phyloP scores from a whole-genome alignment of 768 basidiomycete species.

The Basidioascus undulatus region DNA sequence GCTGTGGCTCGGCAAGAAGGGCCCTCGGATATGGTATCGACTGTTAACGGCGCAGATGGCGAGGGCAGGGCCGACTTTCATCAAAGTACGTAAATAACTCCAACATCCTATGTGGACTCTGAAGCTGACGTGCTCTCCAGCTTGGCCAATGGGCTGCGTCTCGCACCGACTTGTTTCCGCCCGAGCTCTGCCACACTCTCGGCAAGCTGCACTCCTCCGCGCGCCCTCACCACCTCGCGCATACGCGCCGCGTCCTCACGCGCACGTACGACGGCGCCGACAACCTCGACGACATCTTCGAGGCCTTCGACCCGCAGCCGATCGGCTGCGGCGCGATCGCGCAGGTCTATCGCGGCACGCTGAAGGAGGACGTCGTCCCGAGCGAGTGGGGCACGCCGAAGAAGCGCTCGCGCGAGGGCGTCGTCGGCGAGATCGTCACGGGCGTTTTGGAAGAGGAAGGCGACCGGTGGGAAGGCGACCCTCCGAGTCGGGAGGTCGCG shows the following conservation, averaged over 20 bases:
- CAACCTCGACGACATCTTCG: slow-evolving; percentile 76
- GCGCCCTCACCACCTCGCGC: slow-evolving; percentile 47
- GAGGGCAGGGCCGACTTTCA: slow-evolving; percentile 83
- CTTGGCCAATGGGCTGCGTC: slow-evolving; percentile 97
- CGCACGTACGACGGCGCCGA: slow-evolving; percentile 50
- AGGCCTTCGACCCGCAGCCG: slow-evolving; percentile 58
- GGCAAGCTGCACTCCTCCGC: slow-evolving; percentile 73
- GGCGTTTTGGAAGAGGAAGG: slow-evolving; percentile 21
- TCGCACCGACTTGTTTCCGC: slow-evolving; percentile 76
- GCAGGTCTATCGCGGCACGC: slow-evolving; percentile 75
- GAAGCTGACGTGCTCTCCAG: slow-evolving; percentile 21
- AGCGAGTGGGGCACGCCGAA: slow-evolving; percentile 60
- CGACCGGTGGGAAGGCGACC: too few relatives aligned
- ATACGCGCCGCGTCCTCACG: slow-evolving; percentile 65
- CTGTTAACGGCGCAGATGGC: slow-evolving; percentile 74
- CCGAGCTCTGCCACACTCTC: slow-evolving; percentile 55
- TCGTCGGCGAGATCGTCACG: not conserved
- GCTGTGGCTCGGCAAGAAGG: slow-evolving; percentile 28
- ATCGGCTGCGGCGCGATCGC: slow-evolving; percentile 99
- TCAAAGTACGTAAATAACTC: slow-evolving; percentile 38
- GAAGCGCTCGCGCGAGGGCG: slow-evolving; percentile 16
- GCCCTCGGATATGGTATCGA: slow-evolving; percentile 60
- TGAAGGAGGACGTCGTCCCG: slow-evolving; percentile 63
- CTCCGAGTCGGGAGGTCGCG: slow-evolving; percentile 72
- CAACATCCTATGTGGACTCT: not conserved